Evolutionary conservation across 1,284 basidiomycete species (phyloP), one percentile per base, ranked within the genome.

Genomic region (Cryptococcus amylolentus): DNA sequence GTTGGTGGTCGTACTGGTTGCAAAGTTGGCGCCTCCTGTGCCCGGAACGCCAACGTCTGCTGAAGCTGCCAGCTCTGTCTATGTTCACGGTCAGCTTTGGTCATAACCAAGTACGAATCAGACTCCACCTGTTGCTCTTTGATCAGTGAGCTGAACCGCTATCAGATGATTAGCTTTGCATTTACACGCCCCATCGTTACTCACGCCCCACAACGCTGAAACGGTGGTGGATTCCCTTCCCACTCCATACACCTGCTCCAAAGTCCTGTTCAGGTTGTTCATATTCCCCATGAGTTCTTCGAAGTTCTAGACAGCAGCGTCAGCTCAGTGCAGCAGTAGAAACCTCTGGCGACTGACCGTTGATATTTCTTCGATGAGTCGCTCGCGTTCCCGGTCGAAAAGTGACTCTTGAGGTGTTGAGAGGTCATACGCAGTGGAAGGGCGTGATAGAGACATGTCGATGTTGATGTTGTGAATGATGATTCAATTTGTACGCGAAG

Each of bases 201-300:
- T 63, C 43, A 71, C 64, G 49, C 86, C 82, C 93, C 93, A 97
- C 23, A 97, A 81, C 3, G 84, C 80, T 1, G 91, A 88, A 49
- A 96, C 92, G 0, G 89, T 92, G 53, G 88, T 86, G 73, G 96
- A 95, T 79, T 96, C 94, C 61, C 86, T 87, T 5, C 93, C 92
- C 81, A 96, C 94, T 9, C 88, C 88, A 39, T 90, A 81, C 0
- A 91, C 88, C 72, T 96, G 91, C 76, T 97, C 93, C 4, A 96
- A 81, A 69, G 91, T 93, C 56, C 93, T 85, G 73, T 96, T 96
- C 18, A 94, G 78, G n/a, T 84, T 83, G 71, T 97, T 97, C 56
- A 86, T 87, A n/a, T 88, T 84, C 1, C 87, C 87, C 16, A 96
- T 79, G 5, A 95, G 77, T 58, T 90, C 87, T 69, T 95, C 93